Evolutionary conservation across 768 basidiomycete genomes (phyloP), one percentile per base, ranked within the genome.

Genomic region (Lactarius pseudohatsudake): DNA sequence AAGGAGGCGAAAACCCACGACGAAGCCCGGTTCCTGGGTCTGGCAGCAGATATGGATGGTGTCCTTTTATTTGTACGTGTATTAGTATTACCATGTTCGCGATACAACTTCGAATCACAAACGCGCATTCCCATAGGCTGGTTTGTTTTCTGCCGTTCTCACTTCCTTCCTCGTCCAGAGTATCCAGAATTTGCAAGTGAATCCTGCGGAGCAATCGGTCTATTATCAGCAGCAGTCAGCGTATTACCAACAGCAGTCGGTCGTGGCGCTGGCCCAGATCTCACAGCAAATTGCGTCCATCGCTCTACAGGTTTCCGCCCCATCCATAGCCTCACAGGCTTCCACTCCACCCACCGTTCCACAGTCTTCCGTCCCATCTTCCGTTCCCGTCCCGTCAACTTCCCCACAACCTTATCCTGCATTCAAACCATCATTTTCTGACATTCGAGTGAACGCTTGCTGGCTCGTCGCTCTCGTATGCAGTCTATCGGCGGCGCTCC

Each of bases 401-500:
- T 32, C 6, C 30, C 30, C 30, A 5, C 30, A 5, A 1, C 30
- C 47, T 2, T 32, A 30, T 20, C 57, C 65, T 7, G 43, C 71
- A 3, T 69, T 70, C 64, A 22, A 36, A 13, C 64, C 73, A 2
- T 76, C 76, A 30, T 64, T 67, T 2, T 76, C 79, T 28, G 71
- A 79, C 4, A 65, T 80, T 38, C 78, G 78, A 64, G 70, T 76
- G 20, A 84, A 84, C 66, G 69, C 69, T 0, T 72, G 79, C 8
- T 84, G 80, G 80, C 81, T 83, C 67, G 55, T 66, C 7, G 71
- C 70, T 53, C 70, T 76, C 8, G 62, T 72, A 20, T 73, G 80
- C 59, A 82, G 81, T 65, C 75, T 85, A 7, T 74, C 74, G 1
- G 77, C 80, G 34, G 81, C 79, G 63, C 74, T 84, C 28, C 65